Evolutionary conservation across 2,329 filamentous ascomycete genomes (phyloP).

Genomic region (Aspergillus uvarum): DNA sequence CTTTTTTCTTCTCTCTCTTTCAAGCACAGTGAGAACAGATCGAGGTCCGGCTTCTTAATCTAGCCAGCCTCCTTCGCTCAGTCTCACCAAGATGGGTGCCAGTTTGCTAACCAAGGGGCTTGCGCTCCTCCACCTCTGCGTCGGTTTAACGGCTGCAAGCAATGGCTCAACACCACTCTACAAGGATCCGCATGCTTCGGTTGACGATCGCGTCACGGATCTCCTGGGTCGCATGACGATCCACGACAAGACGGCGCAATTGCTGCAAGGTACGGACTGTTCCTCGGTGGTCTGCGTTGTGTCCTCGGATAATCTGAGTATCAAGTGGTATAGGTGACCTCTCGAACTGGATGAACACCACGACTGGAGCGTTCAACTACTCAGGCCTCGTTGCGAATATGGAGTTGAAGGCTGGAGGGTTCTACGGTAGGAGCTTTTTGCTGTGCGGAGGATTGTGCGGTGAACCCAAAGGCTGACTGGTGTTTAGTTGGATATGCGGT

Average conservation of each 20-base stretch:
- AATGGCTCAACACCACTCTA: constrained; percentile 44
- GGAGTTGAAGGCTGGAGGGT: constrained; percentile 63
- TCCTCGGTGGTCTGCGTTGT: background rate
- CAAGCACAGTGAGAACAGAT: background rate
- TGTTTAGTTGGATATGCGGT: constrained; percentile 62
- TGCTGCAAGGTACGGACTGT: constrained; percentile 54
- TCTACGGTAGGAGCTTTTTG: constrained; percentile 51
- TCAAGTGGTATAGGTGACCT: constrained; percentile 57
- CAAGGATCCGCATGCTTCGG: constrained; percentile 61
- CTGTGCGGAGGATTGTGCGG: background rate
- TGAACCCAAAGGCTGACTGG: background rate
- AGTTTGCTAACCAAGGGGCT: constrained; percentile 24
- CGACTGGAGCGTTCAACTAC: constrained; percentile 64
- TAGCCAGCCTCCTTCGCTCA: background rate
- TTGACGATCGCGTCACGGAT: constrained; percentile 66
- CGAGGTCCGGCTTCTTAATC: background rate
- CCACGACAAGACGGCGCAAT: constrained; percentile 69
- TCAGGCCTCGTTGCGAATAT: constrained; percentile 68
- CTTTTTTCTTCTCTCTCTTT: background rate
- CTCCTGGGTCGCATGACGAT: constrained; percentile 71
- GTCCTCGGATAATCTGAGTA: background rate
- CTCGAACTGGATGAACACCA: constrained; percentile 71
- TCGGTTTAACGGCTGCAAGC: constrained; percentile 19
- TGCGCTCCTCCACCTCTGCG: constrained; percentile 27
- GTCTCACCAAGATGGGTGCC: constrained; percentile 11